These are phyloP conservation scores for Helotiales sp. DNA, from an alignment of 2,329 filamentous ascomycete genomes.

Conservation along the genomic window DNA sequence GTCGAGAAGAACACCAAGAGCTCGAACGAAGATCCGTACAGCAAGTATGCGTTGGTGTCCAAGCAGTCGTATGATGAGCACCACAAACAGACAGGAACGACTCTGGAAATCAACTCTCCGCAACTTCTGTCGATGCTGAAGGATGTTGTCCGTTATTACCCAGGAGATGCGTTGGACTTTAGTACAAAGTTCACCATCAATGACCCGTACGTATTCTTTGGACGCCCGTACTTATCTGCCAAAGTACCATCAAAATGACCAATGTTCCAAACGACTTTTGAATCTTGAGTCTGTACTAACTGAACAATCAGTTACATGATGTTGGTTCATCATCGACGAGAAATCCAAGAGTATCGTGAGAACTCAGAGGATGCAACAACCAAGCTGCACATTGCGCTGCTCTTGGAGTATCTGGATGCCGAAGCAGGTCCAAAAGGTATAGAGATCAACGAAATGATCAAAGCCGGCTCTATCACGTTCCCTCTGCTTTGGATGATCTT, in stretches of 20 bases:
- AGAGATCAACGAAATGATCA: constrained; percentile 20
- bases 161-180: constrained; percentile 22
- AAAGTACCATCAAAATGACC: neutral
- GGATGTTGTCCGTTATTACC: constrained; percentile 27
- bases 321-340: constrained; percentile 21
- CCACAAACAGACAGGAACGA: constrained; percentile 17
- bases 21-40: constrained; percentile 21
- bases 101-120: constrained; percentile 29
- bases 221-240: neutral
- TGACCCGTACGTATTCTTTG: constrained; percentile 13
- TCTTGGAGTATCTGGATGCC: constrained; percentile 22
- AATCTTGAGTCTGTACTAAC: neutral
- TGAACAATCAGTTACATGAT: constrained; percentile 19
- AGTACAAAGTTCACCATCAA: constrained; percentile 16
- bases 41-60: constrained; percentile 23
- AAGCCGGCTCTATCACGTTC: constrained; percentile 18
- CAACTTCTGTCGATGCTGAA: constrained; percentile 24
- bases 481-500: constrained; percentile 26
- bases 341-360: constrained; percentile 20
- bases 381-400: constrained; percentile 22
- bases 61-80: constrained; percentile 22
- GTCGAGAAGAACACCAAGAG: constrained; percentile 22
- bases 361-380: constrained; percentile 10
- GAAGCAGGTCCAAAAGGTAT: constrained; percentile 20
- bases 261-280: neutral